A percentile compares a stretch with the other conserved stretches of the same genome.
phyloP scores from a whole-genome alignment of 2,329 filamentous ascomycete genomes.

The Hyphodiscus sp. region DNA sequence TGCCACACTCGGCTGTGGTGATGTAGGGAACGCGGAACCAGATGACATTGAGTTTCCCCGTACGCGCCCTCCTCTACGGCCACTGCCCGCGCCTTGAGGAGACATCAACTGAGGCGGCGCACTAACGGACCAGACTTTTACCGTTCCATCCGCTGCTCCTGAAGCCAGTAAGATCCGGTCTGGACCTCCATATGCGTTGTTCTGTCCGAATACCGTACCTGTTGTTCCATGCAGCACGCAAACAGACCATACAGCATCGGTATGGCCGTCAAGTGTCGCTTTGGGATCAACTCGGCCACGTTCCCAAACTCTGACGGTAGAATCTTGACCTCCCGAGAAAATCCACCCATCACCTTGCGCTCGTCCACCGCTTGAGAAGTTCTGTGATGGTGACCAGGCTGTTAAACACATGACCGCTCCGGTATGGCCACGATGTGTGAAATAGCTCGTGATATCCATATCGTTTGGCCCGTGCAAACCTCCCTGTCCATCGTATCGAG shows the following conservation, averaged over 20 bases:
- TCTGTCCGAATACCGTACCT: constrained; percentile 71
- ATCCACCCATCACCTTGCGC: constrained; percentile 95
- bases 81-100: constrained; percentile 58
- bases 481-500: constrained; percentile 60
- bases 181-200: constrained; percentile 66
- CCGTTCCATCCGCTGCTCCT: constrained; percentile 81
- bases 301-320: constrained; percentile 92
- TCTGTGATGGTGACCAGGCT: constrained; percentile 79
- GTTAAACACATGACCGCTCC: constrained; percentile 83
- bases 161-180: constrained; percentile 89
- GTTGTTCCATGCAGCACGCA: constrained; percentile 84
- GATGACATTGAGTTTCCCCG: constrained; percentile 91
- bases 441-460: constrained; percentile 86
- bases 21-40: constrained; percentile 83
- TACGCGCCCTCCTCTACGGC: constrained; percentile 67
- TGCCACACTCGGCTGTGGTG: constrained; percentile 81
- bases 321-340: constrained; percentile 93
- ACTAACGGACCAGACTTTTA: constrained; percentile 92
- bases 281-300: constrained; percentile 91
- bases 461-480: constrained; percentile 51
- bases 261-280: constrained; percentile 88
- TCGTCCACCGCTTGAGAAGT: constrained; percentile 82
- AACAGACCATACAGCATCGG: constrained; percentile 91
- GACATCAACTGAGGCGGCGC: constrained; percentile 81
- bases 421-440: constrained; percentile 91